phyloP scores from a whole-genome alignment of 169 alveolate genomes.

The Plasmodium adleri region DNA sequence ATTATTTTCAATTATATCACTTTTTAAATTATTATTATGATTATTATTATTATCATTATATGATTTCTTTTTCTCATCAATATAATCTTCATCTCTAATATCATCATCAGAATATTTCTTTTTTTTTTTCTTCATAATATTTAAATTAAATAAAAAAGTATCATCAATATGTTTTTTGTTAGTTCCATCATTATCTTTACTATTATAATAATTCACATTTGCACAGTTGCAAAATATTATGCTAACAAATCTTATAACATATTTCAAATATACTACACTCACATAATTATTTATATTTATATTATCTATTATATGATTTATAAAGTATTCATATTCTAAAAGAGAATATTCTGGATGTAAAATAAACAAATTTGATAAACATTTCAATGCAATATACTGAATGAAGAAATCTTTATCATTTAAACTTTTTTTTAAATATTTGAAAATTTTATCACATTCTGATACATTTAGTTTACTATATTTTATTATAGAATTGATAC shows the following conservation, averaged over 20 bases:
- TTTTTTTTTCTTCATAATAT: not conserved
- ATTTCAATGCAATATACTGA: constrained; percentile 28
- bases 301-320: constrained; percentile 18
- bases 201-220: constrained; percentile 29
- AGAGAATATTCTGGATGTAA: constrained; percentile 65
- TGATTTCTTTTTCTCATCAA: constrained; percentile 1
- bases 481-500: constrained; percentile 52
- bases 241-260: constrained; percentile 22
- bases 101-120: constrained; percentile 7
- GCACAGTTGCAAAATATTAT: constrained; percentile 61
- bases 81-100: not conserved
- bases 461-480: not conserved
- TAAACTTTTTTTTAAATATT: constrained; percentile 30
- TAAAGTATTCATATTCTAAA: constrained; percentile 47
- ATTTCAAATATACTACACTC: constrained; percentile 17
- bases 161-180: constrained; percentile 5
- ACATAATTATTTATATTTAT: constrained; percentile 7
- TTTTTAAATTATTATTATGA: not conserved
- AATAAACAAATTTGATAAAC: constrained; percentile 48
- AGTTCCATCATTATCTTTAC: constrained; percentile 2
- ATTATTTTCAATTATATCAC: not conserved
- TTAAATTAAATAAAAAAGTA: not conserved
- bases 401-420: constrained; percentile 55
- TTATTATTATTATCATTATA: not conserved
- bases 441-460: constrained; percentile 49